Base-by-base conservation (phyloP, 768 basidiomycete species). In the Mycena latifolia region DNA sequence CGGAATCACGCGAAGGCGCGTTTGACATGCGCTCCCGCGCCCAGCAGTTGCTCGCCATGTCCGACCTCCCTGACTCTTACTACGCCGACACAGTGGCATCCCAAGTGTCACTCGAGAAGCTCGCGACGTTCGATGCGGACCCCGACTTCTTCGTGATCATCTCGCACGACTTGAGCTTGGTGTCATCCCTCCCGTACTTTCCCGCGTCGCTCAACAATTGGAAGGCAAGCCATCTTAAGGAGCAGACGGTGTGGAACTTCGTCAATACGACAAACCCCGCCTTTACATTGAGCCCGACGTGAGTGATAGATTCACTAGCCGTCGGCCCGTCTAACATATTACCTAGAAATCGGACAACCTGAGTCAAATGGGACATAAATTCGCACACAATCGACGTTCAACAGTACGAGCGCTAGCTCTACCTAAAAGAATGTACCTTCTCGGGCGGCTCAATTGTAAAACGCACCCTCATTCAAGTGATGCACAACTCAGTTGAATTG, bases 101-200 rank as follows among this genome's bases (percentile, higher is more conserved):
- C 2, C 33, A 41, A 11, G 61, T 69, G 1, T 58, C 70, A 18
- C 15, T 63, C 5, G 63, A 66, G 20, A 69, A 66, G 56, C 25
- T 71, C 25, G 64, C 59, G 20, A 43, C 37, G n/a, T 66, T 65
- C 20, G 70, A 71, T 29, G 63, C 67, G n/a, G 61, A 69, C 48
- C 43, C 55, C 8, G 67, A 71, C 45, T 56, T 71, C 6, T 58
- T 71, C n/a, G 57, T 71, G 11, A 12, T 71, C 31, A 39, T 66
- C 10, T 52, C 70, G 7, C 70, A 71, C 43, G 70, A 71, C 39
- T 2, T 24, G 12, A 69, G 63, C 37, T 47, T 65, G 28, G 22
- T 45, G 0, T 24, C 20, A 1, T 53, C 20, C 2, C 20, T 70
- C 14, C 64, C 65, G 29, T 61, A 63, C 48, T 63, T 55, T 28